phyloP scores from a whole-genome alignment of 768 basidiomycete genomes.

The Phlegmacium glaucopus region DNA sequence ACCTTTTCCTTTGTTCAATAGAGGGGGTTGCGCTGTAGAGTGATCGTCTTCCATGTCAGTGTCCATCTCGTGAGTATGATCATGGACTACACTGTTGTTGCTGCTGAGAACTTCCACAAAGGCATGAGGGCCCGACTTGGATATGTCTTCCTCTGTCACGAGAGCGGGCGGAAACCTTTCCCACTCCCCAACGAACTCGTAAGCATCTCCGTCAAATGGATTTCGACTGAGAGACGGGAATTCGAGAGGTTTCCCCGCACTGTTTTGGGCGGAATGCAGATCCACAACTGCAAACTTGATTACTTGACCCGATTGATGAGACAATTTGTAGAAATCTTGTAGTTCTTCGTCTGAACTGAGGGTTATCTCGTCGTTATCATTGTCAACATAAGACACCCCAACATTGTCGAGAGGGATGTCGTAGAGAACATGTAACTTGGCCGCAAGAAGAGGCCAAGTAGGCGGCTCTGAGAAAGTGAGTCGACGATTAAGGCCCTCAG shows the following conservation, averaged over 20 bases:
- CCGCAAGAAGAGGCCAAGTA: slow-evolving; percentile 53
- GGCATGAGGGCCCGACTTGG: slow-evolving; percentile 49
- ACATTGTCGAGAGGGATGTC: slow-evolving; percentile 54
- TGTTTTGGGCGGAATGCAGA: slow-evolving; percentile 37
- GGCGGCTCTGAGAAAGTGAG: slow-evolving; percentile 50
- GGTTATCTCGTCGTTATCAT: slow-evolving; percentile 73
- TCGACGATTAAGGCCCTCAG: slow-evolving; percentile 57
- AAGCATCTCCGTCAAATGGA: slow-evolving; percentile 48
- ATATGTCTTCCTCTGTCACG: slow-evolving; percentile 32
- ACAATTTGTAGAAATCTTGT: slow-evolving; percentile 59
- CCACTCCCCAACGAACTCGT: slow-evolving; percentile 60
- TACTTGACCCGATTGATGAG: slow-evolving; percentile 25
- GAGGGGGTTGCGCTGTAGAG: slow-evolving; percentile 25
- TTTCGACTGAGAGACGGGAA: slow-evolving; percentile 42
- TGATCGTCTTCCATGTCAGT: slow-evolving; percentile 26
- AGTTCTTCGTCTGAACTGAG: slow-evolving; percentile 76
- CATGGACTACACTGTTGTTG: slow-evolving; percentile 27
- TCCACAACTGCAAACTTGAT: slow-evolving; percentile 67
- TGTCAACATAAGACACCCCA: slow-evolving; percentile 70
- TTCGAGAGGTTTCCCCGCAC: slow-evolving; percentile 22
- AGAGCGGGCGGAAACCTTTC: slow-evolving; percentile 42
- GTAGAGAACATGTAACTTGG: slow-evolving; percentile 49
- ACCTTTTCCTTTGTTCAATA: slow-evolving; percentile 48
- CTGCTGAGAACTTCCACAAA: slow-evolving; percentile 57
- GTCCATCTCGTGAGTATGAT: slow-evolving; percentile 19